phyloP scores from a whole-genome alignment of 2,329 filamentous ascomycete species.

The Penicillium thymicola region DNA sequence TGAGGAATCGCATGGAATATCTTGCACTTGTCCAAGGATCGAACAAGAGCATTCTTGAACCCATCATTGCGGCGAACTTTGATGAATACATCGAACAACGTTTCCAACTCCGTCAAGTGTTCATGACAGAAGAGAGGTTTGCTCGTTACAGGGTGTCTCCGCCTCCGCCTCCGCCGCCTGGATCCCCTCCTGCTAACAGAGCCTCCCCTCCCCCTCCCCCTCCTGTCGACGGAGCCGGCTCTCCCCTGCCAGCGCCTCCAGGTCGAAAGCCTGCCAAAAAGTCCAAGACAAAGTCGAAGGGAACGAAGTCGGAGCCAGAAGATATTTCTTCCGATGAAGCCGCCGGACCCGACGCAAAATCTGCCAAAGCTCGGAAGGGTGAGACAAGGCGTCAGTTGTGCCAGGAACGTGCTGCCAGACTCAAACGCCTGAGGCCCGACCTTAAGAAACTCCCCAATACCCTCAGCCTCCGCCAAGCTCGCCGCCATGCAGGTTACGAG shows the following conservation, averaged over 20 bases:
- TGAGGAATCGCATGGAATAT: conserved; percentile 57
- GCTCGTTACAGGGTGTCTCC: conserved; percentile 29
- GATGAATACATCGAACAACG: conserved; percentile 68
- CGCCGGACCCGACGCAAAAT: conserved; percentile 3
- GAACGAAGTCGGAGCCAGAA: conserved; percentile 2
- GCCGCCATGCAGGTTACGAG: conserved; percentile 33
- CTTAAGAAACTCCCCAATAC: conserved; percentile 20
- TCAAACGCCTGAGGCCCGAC: conserved; percentile 32
- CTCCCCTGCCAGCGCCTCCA: neutral
- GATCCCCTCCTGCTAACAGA: conserved; percentile 5
- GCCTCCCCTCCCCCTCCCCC: conserved; percentile 13
- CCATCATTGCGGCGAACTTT: conserved; percentile 76
- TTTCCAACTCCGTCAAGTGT: conserved; percentile 56
- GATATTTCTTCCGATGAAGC: conserved; percentile 6
- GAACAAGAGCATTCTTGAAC: conserved; percentile 61
- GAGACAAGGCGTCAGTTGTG: conserved; percentile 28
- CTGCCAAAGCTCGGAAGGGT: conserved; percentile 21
- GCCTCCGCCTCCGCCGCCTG: conserved; percentile 16
- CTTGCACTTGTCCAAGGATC: conserved; percentile 19
- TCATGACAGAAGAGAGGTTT: conserved; percentile 42
- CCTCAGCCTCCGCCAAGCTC: conserved; percentile 29
- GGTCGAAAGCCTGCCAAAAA: neutral
- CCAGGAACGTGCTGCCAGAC: conserved; percentile 30
- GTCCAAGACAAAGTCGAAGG: neutral
- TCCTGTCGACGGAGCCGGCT: neutral